Conservation (phyloP, 257 asterid species). For the Ligustrum vulgare region DNA sequence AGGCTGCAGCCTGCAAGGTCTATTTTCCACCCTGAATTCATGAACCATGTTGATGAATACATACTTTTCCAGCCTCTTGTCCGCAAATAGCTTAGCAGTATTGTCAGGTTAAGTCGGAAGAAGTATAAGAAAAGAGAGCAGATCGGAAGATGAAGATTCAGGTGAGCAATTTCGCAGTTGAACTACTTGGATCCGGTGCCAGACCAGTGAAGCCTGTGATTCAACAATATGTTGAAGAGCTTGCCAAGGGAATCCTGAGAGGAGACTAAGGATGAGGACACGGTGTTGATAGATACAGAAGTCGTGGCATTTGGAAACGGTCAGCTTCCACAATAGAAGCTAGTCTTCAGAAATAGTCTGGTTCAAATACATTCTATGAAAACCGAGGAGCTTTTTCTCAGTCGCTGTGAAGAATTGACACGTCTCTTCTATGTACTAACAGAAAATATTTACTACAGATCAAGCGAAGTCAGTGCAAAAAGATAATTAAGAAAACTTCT, state of each 20-base stretch:
- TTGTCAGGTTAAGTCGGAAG: constrained; percentile 73
- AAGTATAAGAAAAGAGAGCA: constrained; percentile 73
- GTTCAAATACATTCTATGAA: constrained; percentile 44
- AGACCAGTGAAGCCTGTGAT: constrained; percentile 90
- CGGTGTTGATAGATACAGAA: background rate
- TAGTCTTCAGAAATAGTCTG: constrained; percentile 55
- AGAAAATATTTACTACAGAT: background rate
- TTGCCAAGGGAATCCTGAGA: constrained; percentile 84
- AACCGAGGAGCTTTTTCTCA: constrained; percentile 46
- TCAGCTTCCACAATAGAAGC: constrained; percentile 32
- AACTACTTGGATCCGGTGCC: constrained; percentile 85
- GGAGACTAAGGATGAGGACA: constrained; percentile 87
- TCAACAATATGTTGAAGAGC: constrained; percentile 84
- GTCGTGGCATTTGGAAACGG: too few relatives aligned
- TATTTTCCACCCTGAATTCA: constrained; percentile 83
- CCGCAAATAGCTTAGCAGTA: constrained; percentile 62
- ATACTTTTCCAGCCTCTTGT: constrained; percentile 94
- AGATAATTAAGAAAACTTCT: too few relatives aligned
- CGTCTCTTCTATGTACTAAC: background rate
- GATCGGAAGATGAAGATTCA: constrained; percentile 73
- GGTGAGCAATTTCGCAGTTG: constrained; percentile 69
- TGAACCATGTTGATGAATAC: constrained; percentile 92
- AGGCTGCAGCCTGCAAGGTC: constrained; percentile 90
- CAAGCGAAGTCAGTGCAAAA: too few relatives aligned
- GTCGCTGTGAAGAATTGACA: constrained; percentile 25